Conservation (phyloP, 2,329 filamentous ascomycete genomes). For the Rutstroemia sp. region DNA sequence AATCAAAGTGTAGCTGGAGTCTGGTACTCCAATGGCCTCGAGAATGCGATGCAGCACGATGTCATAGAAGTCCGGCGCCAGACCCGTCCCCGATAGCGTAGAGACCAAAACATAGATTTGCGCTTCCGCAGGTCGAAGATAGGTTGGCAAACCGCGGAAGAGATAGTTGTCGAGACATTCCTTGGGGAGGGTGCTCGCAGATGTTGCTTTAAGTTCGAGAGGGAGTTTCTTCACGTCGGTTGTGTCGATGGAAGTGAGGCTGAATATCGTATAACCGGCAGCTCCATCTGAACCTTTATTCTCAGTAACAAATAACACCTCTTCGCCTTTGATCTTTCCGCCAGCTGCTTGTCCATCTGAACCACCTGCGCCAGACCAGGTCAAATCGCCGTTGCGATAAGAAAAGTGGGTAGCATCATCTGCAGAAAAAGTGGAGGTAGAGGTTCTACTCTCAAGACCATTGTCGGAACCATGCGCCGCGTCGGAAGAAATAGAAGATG, state of each 20-base stretch:
- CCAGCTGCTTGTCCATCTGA: not conserved
- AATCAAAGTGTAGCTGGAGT: constrained; percentile 43
- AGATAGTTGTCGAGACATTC: constrained; percentile 32
- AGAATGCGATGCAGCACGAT: constrained; percentile 50
- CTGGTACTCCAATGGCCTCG: constrained; percentile 34
- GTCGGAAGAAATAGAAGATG: no score
- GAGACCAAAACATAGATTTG: constrained; percentile 60
- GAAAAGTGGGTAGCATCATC: constrained; percentile 3
- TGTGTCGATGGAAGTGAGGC: constrained; percentile 25
- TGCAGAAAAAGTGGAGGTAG: no score
- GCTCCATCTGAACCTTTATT: constrained; percentile 7
- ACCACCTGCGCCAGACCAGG: constrained; percentile 4
- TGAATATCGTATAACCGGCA: constrained; percentile 31
- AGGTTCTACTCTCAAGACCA: no score
- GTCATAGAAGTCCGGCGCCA: constrained; percentile 48
- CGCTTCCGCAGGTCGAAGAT: constrained; percentile 23
- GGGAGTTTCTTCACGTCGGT: constrained; percentile 17
- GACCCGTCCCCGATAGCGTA: constrained; percentile 54
- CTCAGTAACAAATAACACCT: constrained; percentile 28
- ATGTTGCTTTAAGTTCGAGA: constrained; percentile 27
- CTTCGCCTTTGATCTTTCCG: constrained; percentile 24
- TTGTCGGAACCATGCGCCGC: no score
- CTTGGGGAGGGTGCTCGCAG: constrained; percentile 31
- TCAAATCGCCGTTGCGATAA: constrained; percentile 15
- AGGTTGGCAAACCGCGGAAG: constrained; percentile 33